phyloP scores from a whole-genome alignment of 768 basidiomycete species.

The Tulasnella calospora region DNA sequence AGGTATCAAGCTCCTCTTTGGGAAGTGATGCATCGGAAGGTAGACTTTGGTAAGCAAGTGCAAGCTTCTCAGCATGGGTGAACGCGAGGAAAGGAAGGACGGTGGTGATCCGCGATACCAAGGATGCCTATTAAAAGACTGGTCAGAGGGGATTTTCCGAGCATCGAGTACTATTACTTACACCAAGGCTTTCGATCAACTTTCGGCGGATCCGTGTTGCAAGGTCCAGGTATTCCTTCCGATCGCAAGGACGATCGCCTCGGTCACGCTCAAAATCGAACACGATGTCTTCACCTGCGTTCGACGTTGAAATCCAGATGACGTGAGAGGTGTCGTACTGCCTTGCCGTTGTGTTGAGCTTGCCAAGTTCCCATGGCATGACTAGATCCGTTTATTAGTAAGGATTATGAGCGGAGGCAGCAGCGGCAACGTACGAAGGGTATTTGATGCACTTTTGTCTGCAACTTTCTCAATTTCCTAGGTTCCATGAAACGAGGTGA shows the following conservation, averaged over 20 bases:
- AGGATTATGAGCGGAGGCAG: neutral
- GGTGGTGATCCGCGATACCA: conserved; percentile 73
- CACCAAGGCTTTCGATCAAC: conserved; percentile 70
- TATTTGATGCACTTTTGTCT: conserved; percentile 52
- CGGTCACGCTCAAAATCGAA: conserved; percentile 56
- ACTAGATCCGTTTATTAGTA: conserved; percentile 58
- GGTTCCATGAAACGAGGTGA: neutral
- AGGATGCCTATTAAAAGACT: conserved; percentile 49
- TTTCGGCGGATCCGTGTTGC: conserved; percentile 59
- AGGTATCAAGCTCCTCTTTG: conserved; percentile 50
- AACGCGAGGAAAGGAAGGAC: conserved; percentile 81
- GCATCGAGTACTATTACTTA: conserved; percentile 39
- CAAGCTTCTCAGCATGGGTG: conserved; percentile 64
- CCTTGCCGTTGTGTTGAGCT: conserved; percentile 61
- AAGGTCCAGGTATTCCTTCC: conserved; percentile 67
- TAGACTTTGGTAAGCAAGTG: conserved; percentile 69
- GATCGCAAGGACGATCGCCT: conserved; percentile 53
- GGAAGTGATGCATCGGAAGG: conserved; percentile 38
- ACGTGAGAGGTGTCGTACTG: conserved; percentile 75
- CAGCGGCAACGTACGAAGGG: conserved; percentile 7
- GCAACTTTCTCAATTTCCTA: conserved; percentile 84
- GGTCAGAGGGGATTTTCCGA: conserved; percentile 29
- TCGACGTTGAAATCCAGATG: conserved; percentile 80
- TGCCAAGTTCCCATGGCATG: conserved; percentile 82
- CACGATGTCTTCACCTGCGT: conserved; percentile 71